A percentile compares a stretch with the other conserved stretches of the same genome.
phyloP scores from a whole-genome alignment of 2,329 filamentous ascomycete genomes.

The Polytolypa hystricis region DNA sequence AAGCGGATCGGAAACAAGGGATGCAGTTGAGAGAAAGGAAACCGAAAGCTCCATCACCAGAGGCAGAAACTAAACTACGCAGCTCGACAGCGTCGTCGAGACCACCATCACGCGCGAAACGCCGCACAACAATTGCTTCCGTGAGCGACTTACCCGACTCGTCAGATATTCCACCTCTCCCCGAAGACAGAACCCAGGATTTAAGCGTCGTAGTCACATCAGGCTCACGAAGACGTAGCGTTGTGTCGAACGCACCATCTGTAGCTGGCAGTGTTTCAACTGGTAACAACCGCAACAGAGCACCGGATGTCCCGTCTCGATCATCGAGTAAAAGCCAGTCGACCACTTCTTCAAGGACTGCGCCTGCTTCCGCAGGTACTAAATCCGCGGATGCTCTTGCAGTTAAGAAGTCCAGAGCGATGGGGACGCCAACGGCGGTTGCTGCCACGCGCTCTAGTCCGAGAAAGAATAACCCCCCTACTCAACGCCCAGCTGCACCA shows the following conservation, averaged over 20 bases:
- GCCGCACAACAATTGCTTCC: slow-evolving; percentile 53
- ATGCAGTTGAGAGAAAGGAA: slow-evolving; percentile 68
- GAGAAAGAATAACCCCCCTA: slow-evolving; percentile 31
- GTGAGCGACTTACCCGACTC: slow-evolving; percentile 35
- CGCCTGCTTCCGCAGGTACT: slow-evolving; percentile 4
- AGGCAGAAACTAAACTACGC: slow-evolving; percentile 43
- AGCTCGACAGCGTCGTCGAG: slow-evolving; percentile 35
- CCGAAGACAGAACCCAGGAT: slow-evolving; percentile 13
- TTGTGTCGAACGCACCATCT: slow-evolving; percentile 18
- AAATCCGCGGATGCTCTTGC: slow-evolving; percentile 31
- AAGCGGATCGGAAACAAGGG: slow-evolving; percentile 42
- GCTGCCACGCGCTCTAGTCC: slow-evolving; percentile 26
- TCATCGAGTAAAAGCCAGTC: neutral
- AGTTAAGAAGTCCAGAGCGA: slow-evolving; percentile 47
- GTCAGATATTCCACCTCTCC: slow-evolving; percentile 15
- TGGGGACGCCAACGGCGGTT: slow-evolving; percentile 34
- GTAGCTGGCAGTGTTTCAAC: slow-evolving; percentile 11
- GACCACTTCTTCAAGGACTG: neutral
- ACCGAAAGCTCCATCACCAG: slow-evolving; percentile 31
- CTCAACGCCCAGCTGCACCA: slow-evolving; percentile 10
- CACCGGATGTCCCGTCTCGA: neutral
- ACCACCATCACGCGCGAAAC: slow-evolving; percentile 26
- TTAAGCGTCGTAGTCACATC: slow-evolving; percentile 4
- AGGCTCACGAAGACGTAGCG: slow-evolving; percentile 20
- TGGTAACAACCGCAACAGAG: slow-evolving; percentile 14